Evolutionary conservation across 768 basidiomycete genomes (phyloP).

Genomic region (Dendrothele bispora): DNA sequence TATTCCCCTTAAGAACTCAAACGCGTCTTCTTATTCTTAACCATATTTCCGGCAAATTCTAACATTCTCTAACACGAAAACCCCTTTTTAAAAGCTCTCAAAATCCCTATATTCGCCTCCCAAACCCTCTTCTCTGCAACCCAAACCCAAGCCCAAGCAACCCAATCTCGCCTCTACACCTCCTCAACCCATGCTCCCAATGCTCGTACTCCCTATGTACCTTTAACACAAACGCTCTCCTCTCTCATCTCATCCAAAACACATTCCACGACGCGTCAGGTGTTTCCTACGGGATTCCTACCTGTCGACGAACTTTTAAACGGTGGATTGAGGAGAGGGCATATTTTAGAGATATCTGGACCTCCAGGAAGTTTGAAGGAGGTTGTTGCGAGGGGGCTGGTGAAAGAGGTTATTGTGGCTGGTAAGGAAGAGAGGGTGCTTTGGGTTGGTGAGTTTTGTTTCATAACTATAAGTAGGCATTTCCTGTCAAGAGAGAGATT

Average conservation of each 20-base stretch:
- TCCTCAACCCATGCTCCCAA: too few relatives aligned
- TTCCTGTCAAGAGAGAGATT: too few relatives aligned
- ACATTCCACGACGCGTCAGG: conserved; percentile 21
- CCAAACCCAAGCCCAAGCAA: too few relatives aligned
- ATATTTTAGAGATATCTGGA: conserved; percentile 73
- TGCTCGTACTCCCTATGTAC: conserved; percentile 32
- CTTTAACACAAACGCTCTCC: conserved; percentile 21
- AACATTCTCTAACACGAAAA: too few relatives aligned
- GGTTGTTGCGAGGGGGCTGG: conserved; percentile 48
- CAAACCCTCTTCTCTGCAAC: too few relatives aligned
- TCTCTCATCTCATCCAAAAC: conserved; percentile 46
- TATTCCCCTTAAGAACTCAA: conserved; percentile 2
- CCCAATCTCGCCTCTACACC: too few relatives aligned
- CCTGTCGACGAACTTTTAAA: conserved; percentile 60
- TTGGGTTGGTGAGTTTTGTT: too few relatives aligned
- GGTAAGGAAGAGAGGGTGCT: too few relatives aligned
- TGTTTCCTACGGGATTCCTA: conserved; percentile 41
- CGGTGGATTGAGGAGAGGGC: conserved; percentile 61
- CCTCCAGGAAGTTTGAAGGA: conserved; percentile 75
- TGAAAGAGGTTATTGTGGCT: conserved; percentile 43
- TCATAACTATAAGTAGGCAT: too few relatives aligned
- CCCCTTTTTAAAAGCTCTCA: too few relatives aligned
- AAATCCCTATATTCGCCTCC: too few relatives aligned
- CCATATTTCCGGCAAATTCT: too few relatives aligned
- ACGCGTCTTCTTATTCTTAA: conserved; percentile 41